Conservation (phyloP, 176 grass and related monocot species). For the Zoysia pacifica region DNA sequence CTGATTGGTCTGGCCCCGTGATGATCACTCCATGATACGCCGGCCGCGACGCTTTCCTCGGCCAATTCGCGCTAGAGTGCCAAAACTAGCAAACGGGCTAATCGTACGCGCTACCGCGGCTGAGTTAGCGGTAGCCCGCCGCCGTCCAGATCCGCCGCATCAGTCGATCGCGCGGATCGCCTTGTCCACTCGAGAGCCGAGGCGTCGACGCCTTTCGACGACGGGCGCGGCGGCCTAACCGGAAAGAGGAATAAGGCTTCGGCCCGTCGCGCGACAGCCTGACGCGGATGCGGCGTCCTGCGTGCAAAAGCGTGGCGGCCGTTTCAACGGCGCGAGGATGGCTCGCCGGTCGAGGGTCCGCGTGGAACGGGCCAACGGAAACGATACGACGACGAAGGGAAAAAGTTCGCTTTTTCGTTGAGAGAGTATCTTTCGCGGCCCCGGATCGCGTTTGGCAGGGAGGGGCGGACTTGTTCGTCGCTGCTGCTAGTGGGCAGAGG, state of each 20-base stretch:
- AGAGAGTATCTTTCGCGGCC: background rate
- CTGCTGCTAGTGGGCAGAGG: background rate
- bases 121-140: background rate
- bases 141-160: background rate
- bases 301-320: background rate
- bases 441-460: constrained; percentile 3
- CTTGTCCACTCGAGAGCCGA: background rate
- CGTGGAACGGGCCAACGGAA: background rate
- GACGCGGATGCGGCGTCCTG: background rate
- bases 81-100: constrained; percentile 1
- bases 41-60: background rate
- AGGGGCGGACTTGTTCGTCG: background rate
- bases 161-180: background rate
- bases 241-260: background rate
- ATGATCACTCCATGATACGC: constrained; percentile 18
- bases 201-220: background rate
- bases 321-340: background rate
- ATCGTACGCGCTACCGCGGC: too few species aligned
- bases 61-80: background rate
- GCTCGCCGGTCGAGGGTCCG: background rate
- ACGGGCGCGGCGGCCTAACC: background rate
- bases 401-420: background rate
- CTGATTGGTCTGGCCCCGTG: background rate
- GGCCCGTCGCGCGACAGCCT: background rate
- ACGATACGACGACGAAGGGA: background rate